Evolutionary conservation across 768 basidiomycete genomes (phyloP).

Genomic region (Lyophyllum decastes): DNA sequence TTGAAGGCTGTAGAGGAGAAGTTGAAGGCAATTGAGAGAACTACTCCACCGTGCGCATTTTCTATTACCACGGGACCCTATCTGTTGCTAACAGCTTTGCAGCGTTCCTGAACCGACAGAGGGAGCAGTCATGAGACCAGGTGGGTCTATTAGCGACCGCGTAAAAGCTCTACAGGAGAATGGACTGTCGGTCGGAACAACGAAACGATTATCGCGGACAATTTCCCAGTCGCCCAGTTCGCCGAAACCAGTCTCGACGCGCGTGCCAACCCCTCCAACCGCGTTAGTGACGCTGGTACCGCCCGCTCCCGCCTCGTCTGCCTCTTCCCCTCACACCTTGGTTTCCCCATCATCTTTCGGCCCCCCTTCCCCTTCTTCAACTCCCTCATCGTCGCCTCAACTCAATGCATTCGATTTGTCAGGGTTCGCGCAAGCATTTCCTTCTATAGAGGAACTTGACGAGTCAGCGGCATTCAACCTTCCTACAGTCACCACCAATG

Average conservation of each 20-base stretch:
- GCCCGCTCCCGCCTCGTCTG: constrained; percentile 32
- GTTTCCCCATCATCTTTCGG: constrained; percentile 73
- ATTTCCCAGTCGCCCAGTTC: constrained; percentile 41
- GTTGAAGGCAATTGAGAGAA: constrained; percentile 43
- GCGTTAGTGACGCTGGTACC: constrained; percentile 26
- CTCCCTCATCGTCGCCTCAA: constrained; percentile 65
- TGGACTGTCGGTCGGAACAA: constrained; percentile 61
- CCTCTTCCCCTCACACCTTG: constrained; percentile 60
- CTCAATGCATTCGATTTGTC: constrained; percentile 38
- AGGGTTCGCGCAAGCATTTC: constrained; percentile 69
- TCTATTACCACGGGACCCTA: neutral
- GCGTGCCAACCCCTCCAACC: constrained; percentile 30
- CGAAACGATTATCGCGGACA: constrained; percentile 63
- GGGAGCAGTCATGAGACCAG: constrained; percentile 45
- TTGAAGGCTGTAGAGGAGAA: constrained; percentile 46
- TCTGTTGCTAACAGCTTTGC: constrained; percentile 7
- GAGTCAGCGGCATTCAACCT: constrained; percentile 50
- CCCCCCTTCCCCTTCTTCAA: constrained; percentile 75
- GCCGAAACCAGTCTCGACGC: constrained; percentile 35
- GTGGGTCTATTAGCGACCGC: constrained; percentile 81
- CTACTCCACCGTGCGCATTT: constrained; percentile 31
- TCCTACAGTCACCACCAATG: constrained; percentile 49
- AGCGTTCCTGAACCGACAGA: constrained; percentile 25
- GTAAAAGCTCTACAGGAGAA: constrained; percentile 73
- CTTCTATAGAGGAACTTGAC: constrained; percentile 76